phyloP scores from a whole-genome alignment of 23 red algal species.

The Gracilaria gracilis region DNA sequence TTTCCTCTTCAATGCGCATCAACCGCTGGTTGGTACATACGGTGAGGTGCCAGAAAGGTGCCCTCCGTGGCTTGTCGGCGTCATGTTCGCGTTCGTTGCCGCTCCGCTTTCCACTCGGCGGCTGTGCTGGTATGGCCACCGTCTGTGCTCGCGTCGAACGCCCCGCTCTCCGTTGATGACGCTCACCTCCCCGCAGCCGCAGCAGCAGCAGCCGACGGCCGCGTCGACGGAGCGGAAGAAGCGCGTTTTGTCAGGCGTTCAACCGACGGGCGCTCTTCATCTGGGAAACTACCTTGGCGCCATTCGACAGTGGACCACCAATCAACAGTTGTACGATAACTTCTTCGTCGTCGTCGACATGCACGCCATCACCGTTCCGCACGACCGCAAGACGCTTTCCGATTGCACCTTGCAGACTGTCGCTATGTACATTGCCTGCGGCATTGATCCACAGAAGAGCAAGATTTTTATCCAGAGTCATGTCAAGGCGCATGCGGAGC shows the following conservation, averaged over 20 bases:
- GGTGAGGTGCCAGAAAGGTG: too few species aligned
- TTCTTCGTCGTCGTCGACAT: constrained; percentile 96
- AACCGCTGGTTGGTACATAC: too few species aligned
- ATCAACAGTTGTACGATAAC: constrained; percentile 87
- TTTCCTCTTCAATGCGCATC: too few species aligned
- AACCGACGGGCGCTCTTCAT: constrained; percentile 95
- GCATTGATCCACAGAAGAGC: constrained; percentile 87
- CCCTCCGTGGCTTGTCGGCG: not conserved
- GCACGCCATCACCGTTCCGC: constrained; percentile 94
- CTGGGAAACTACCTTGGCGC: constrained; percentile 99
- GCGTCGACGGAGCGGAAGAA: constrained; percentile 28
- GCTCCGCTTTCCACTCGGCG: not conserved
- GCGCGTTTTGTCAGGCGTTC: constrained; percentile 96
- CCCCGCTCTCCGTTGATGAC: constrained; percentile 24
- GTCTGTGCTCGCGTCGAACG: not conserved
- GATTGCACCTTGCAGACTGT: constrained; percentile 78
- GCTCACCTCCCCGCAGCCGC: constrained; percentile 9
- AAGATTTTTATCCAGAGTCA: constrained; percentile 97
- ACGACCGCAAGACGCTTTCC: constrained; percentile 76
- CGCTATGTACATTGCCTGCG: constrained; percentile 95
- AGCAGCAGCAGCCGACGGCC: constrained; percentile 16
- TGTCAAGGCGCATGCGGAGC: constrained; percentile 93
- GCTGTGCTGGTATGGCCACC: constrained; percentile 6
- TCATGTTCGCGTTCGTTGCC: constrained; percentile 1
- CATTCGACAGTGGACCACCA: constrained; percentile 85